phyloP scores from a whole-genome alignment of 768 basidiomycete genomes.

The Rhodocollybia butyracea region DNA sequence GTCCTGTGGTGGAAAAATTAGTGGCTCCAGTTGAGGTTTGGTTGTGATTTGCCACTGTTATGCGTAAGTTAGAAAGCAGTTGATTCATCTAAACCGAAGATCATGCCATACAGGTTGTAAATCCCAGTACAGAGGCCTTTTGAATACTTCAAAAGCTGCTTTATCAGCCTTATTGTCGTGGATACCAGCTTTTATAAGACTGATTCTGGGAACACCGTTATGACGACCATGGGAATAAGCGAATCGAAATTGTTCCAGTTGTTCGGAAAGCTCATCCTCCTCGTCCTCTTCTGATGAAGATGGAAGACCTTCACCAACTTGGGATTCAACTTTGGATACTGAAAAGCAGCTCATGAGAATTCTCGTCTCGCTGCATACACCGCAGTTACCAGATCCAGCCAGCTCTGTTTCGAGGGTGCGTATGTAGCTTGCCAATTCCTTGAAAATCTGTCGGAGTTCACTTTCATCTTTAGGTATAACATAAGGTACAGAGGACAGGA shows the following conservation, averaged over 20 bases:
- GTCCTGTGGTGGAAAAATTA: constrained; percentile 45
- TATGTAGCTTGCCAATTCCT: neutral
- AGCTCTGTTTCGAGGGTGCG: neutral
- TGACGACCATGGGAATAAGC: neutral
- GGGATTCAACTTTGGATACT: neutral
- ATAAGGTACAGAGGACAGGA: neutral
- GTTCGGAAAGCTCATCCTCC: neutral
- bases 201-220: neutral
- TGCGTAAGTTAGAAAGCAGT: neutral
- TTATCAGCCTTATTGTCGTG: neutral
- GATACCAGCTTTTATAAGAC: neutral
- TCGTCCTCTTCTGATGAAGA: neutral
- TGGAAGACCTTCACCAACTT: neutral
- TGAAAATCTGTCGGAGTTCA: neutral
- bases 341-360: neutral
- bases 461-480: neutral
- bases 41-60: constrained; percentile 5
- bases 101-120: neutral
- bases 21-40: neutral
- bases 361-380: neutral
- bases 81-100: neutral
- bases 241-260: neutral
- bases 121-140: neutral
- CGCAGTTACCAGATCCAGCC: neutral
- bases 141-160: neutral